These are phyloP conservation scores for Lactarius evosmus DNA, from an alignment of 768 basidiomycete genomes.

Conservation along the genomic window DNA sequence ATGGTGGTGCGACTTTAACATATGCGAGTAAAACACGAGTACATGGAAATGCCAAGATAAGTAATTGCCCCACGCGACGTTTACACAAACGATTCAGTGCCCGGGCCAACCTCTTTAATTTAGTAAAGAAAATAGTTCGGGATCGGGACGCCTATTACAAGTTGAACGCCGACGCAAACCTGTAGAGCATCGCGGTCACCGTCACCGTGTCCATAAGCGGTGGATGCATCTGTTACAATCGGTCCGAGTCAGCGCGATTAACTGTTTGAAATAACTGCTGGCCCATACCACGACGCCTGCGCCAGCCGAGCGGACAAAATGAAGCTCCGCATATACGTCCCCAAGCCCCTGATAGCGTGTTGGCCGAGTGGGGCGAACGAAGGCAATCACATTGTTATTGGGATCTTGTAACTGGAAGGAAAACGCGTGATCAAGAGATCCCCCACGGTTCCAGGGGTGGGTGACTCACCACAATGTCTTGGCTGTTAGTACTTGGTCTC, in stretches of 20 bases:
- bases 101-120: slow-evolving; percentile 25
- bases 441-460: slow-evolving; percentile 7
- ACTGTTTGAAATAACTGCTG: slow-evolving; percentile 18
- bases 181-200: slow-evolving; percentile 81
- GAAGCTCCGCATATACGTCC: slow-evolving; percentile 83
- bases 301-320: slow-evolving; percentile 75
- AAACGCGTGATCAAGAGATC: slow-evolving; percentile 12
- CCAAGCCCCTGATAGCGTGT: slow-evolving; percentile 78
- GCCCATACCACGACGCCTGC: slow-evolving; percentile 72
- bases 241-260: slow-evolving; percentile 16
- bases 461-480: slow-evolving; percentile 48
- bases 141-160: slow-evolving; percentile 29
- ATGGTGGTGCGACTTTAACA: slow-evolving; percentile 23
- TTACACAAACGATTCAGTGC: slow-evolving; percentile 21
- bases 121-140: slow-evolving; percentile 22
- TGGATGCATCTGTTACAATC: slow-evolving; percentile 64
- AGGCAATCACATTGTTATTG: slow-evolving; percentile 66
- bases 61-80: slow-evolving; percentile 22
- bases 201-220: slow-evolving; percentile 89
- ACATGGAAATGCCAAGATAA: slow-evolving; percentile 29
- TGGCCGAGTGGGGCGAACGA: slow-evolving; percentile 73
- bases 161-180: slow-evolving; percentile 60
- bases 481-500: slow-evolving; percentile 58
- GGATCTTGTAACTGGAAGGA: slow-evolving; percentile 65
- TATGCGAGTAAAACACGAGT: slow-evolving; percentile 24